Conservation (phyloP, 306 rosid species). For the Vigna nakashimae region DNA sequence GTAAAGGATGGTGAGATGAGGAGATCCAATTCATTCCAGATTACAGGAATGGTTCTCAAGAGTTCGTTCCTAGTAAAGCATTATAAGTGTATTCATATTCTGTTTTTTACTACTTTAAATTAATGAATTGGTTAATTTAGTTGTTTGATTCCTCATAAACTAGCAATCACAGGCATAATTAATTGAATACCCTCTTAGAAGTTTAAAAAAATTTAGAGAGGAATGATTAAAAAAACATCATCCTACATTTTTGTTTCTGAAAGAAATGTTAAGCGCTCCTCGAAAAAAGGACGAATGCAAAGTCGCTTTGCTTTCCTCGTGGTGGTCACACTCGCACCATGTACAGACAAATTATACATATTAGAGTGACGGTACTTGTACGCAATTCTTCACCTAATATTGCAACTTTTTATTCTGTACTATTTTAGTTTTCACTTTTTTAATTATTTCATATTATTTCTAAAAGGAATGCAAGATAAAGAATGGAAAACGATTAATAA, state of each 20-base stretch:
- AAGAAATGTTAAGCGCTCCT: too few species aligned
- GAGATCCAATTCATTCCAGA: slow-evolving; percentile 38
- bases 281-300: too few species aligned
- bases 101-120: not conserved
- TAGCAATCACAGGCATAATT: too few species aligned
- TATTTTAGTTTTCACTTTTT: not conserved
- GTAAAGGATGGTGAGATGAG: slow-evolving; percentile 94
- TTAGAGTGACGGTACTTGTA: not conserved
- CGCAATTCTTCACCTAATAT: too few species aligned
- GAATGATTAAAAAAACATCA: too few species aligned
- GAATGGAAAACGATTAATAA: not conserved
- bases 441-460: not conserved
- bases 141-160: not conserved
- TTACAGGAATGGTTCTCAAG: not conserved
- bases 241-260: too few species aligned
- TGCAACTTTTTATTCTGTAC: too few species aligned
- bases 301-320: not conserved
- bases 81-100: not conserved
- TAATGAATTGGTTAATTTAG: not conserved
- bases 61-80: not conserved
- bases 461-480: not conserved
- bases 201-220: too few species aligned
- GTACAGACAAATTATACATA: not conserved
- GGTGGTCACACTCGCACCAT: not conserved
- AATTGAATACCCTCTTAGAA: too few species aligned